phyloP scores from a whole-genome alignment of 73 alveolate species.

The Tetrahymena thermophila region DNA sequence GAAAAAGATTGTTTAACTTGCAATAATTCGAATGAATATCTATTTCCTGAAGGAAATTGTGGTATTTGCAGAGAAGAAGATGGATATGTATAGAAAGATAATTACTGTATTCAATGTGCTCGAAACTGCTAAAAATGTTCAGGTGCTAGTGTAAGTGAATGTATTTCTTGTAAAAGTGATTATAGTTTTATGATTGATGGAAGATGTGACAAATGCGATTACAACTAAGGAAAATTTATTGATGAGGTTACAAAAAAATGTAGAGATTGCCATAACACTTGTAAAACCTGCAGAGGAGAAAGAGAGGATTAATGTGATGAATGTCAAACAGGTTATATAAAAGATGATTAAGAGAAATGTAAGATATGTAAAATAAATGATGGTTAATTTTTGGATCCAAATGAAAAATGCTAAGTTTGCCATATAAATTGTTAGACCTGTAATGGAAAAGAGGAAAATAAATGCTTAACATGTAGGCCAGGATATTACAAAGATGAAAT shows the following conservation, averaged over 20 bases:
- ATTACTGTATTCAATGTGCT: not conserved
- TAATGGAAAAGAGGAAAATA: not conserved
- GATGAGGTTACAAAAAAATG: not conserved
- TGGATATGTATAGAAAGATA: not conserved
- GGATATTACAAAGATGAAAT: not conserved
- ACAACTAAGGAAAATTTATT: not conserved
- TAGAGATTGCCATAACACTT: not conserved
- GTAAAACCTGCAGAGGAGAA: not conserved
- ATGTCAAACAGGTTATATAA: not conserved
- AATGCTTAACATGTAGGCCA: not conserved
- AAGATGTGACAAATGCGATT: not conserved
- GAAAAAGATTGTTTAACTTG: not conserved
- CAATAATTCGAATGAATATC: not conserved
- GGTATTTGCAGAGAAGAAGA: not conserved
- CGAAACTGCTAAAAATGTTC: not conserved
- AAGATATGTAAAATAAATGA: not conserved
- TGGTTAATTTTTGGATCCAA: not conserved
- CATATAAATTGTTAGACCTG: not conserved
- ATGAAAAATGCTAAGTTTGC: not conserved
- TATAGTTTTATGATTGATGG: not conserved
- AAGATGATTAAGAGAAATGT: not conserved
- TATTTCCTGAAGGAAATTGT: not conserved
- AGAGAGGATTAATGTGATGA: not conserved
- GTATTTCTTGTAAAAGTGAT: not conserved
- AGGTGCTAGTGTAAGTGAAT: not conserved